Percentiles rank a stretch among this genome's conserved stretches.
Conservation (phyloP, 257 asterid species). For the Cruciata laevipes region DNA sequence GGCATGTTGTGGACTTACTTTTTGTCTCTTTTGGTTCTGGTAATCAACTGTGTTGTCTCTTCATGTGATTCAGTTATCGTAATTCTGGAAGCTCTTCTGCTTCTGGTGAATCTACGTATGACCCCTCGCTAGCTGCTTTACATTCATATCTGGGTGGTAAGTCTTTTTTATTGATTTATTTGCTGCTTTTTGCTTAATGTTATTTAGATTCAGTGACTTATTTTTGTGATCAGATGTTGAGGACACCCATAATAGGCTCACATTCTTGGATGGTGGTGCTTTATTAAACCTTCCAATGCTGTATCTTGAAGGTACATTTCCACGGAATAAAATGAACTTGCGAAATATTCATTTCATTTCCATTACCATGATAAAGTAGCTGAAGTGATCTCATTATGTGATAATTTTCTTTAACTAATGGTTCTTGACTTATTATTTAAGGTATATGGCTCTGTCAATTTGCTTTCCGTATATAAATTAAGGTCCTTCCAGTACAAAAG, state of each 20-base stretch:
- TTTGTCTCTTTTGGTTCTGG: neutral
- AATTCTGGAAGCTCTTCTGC: constrained; percentile 52
- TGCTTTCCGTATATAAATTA: neutral
- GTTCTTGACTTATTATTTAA: neutral
- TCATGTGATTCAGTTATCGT: constrained; percentile 29
- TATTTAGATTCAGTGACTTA: constrained; percentile 17
- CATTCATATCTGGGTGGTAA: constrained; percentile 94
- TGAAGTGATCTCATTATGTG: neutral
- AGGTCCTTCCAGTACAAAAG: no score
- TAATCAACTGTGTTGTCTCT: constrained; percentile 12
- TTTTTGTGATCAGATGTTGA: constrained; percentile 58
- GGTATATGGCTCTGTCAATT: neutral
- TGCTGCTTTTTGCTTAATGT: constrained; percentile 7
- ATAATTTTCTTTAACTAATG: neutral
- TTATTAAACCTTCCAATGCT: constrained; percentile 63
- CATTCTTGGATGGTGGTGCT: constrained; percentile 88
- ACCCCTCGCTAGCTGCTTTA: constrained; percentile 72
- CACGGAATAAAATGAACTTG: neutral
- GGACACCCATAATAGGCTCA: constrained; percentile 66
- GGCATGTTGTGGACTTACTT: neutral
- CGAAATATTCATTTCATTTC: neutral
- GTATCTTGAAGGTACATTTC: constrained; percentile 61
- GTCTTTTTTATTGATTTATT: constrained; percentile 10
- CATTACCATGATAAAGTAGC: neutral
- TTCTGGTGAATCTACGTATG: constrained; percentile 58